Evolutionary conservation across 257 asterid genomes (phyloP).

Genomic region (Ocimum tenuiflorum): DNA sequence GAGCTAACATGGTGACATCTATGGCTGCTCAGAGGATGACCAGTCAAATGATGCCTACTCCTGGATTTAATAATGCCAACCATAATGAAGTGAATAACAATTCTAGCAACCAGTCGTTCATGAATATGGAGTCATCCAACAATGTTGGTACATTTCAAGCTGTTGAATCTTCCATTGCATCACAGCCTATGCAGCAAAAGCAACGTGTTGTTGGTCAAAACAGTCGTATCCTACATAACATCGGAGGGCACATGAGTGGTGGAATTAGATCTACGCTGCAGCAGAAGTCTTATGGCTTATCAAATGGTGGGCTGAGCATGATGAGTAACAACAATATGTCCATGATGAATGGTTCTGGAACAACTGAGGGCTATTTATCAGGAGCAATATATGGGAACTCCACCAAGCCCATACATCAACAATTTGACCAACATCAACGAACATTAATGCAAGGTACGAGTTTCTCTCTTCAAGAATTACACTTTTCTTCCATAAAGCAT

Average conservation of each 20-base stretch:
- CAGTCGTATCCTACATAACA: slow-evolving; percentile 67
- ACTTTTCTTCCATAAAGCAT: neutral
- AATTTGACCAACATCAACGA: slow-evolving; percentile 56
- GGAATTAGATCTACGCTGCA: slow-evolving; percentile 74
- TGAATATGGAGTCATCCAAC: slow-evolving; percentile 53
- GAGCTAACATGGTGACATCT: slow-evolving; percentile 56
- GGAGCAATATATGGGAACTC: slow-evolving; percentile 55
- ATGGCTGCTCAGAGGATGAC: slow-evolving; percentile 67
- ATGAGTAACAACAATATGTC: slow-evolving; percentile 51
- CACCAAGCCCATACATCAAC: slow-evolving; percentile 48
- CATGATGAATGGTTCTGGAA: slow-evolving; percentile 49
- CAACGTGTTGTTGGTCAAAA: slow-evolving; percentile 67
- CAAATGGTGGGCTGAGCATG: slow-evolving; percentile 68
- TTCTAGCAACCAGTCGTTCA: slow-evolving; percentile 47
- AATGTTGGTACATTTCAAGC: slow-evolving; percentile 48
- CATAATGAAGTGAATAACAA: slow-evolving; percentile 42
- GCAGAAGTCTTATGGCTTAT: slow-evolving; percentile 57
- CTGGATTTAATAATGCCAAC: slow-evolving; percentile 62
- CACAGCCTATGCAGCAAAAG: slow-evolving; percentile 79
- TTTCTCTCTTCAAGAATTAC: slow-evolving; percentile 8
- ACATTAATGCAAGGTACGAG: slow-evolving; percentile 51
- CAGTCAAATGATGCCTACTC: slow-evolving; percentile 98
- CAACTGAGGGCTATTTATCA: slow-evolving; percentile 57
- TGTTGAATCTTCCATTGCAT: slow-evolving; percentile 50
- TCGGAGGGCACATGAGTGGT: slow-evolving; percentile 73